phyloP scores from a whole-genome alignment of 1,139 yeast species.

The Lodderomyces oxycetoniae region DNA sequence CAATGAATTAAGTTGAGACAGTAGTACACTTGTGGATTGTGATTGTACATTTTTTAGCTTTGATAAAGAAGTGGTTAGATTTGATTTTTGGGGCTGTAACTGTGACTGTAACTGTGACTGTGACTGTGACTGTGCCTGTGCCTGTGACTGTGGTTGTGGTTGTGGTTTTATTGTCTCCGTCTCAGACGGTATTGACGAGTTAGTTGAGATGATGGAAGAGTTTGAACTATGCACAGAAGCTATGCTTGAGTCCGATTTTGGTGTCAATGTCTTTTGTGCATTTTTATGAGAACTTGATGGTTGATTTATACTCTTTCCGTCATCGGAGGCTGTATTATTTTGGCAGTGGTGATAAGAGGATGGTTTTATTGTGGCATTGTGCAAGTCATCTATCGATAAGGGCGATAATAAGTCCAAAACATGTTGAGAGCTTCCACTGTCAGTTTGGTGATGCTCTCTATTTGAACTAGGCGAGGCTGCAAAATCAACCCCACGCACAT shows the following conservation, averaged over 20 bases:
- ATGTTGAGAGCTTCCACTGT: slow-evolving; percentile 14
- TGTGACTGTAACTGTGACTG: too few relatives aligned
- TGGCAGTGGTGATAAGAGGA: background rate
- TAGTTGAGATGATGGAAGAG: slow-evolving; percentile 5
- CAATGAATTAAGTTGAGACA: background rate
- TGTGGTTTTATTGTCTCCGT: slow-evolving; percentile 9
- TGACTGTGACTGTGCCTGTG: too few relatives aligned
- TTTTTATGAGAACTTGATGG: background rate
- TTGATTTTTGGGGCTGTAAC: too few relatives aligned
- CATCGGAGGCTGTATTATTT: background rate
- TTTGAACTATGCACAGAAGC: slow-evolving; percentile 4
- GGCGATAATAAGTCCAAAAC: slow-evolving; percentile 41
- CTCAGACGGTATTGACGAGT: slow-evolving; percentile 6
- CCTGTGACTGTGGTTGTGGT: too few relatives aligned
- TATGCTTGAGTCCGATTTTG: slow-evolving; percentile 12
- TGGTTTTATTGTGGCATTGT: slow-evolving; percentile 14
- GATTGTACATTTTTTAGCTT: slow-evolving; percentile 14
- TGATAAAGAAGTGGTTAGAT: slow-evolving; percentile 30
- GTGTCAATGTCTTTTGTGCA: slow-evolving; percentile 4
- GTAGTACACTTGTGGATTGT: slow-evolving; percentile 17
- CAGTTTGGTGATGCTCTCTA: slow-evolving; percentile 1
- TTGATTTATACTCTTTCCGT: background rate
- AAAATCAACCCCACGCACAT: too few relatives aligned
- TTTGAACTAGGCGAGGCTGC: too few relatives aligned
- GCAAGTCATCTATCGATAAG: slow-evolving; percentile 34